Base-by-base conservation (phyloP, 2,329 filamentous ascomycete species). In the Aspergillus piperis region DNA sequence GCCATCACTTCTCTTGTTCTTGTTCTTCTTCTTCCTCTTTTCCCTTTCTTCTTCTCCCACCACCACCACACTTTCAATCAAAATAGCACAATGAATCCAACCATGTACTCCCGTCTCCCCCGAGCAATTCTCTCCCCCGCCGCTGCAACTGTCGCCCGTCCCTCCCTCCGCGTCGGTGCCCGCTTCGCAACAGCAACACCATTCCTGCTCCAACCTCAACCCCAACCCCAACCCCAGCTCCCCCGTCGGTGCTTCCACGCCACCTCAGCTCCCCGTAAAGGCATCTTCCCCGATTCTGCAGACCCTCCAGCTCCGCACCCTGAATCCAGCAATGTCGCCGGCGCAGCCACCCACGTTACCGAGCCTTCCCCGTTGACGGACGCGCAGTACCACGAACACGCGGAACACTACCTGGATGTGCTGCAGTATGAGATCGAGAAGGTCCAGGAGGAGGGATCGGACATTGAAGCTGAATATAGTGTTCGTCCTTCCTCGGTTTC, bases 381-480 rank as follows among this genome's bases (percentile, higher is more conserved):
- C 3, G 80, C 82, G 25, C 81, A 92, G 71, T 98, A 96, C 75
- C 88, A 96, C 72, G 83, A 90, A 59, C 81, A 90, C 30, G 86
- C 92, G 27, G 91, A 97, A 71, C 76, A 83, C 53, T 96, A 90
- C 75, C 83, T 98, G 68, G 83, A 88, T 57, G 75, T 78, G 27
- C 75, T 90, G 36, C 73, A 85, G 44, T 73, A 75, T 21, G 80
- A 82, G 63, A 73, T 96, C 44, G 95, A 99, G 78, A 83, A 86
- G 62, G 76, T 90, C 30, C 87, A 91, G 69, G 95, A 98, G 71
- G 79, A 83, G 32, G 87, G 90, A 8, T 73, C 74, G 0, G 90
- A 92, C 57, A 78, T 96, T 5, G 95, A 99, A 67, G 89, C 95
- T 5, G 95, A 99, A 72, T 98, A 89, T 69, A 89, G 89, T 62